Evolutionary conservation across 2,329 filamentous ascomycete genomes (phyloP).

Genomic region (Coniochaeta sp.): DNA sequence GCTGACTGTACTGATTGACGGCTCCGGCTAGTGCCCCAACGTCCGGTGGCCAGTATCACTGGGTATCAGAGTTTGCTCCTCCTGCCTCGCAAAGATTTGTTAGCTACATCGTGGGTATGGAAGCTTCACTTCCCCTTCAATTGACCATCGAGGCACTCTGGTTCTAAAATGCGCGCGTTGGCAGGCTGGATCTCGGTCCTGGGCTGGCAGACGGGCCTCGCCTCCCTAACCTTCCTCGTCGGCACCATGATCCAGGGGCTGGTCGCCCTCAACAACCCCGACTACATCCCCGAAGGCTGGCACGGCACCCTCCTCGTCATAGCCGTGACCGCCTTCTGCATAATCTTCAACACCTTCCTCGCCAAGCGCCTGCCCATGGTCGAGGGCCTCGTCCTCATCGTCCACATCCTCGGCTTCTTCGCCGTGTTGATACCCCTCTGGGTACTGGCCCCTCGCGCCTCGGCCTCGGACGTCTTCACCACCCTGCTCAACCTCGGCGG

Average conservation of each 20-base stretch:
- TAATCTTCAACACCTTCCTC: constrained; percentile 42
- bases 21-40: constrained; percentile 30
- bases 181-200: constrained; percentile 39
- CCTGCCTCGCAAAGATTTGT: constrained; percentile 39
- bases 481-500: constrained; percentile 39
- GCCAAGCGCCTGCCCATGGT: constrained; percentile 37
- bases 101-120: constrained; percentile 42
- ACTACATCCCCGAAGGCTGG: constrained; percentile 32
- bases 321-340: constrained; percentile 34
- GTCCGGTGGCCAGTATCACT: constrained; percentile 52
- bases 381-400: constrained; percentile 39
- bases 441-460: constrained; percentile 15
- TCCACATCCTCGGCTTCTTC: constrained; percentile 28
- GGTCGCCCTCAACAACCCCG: constrained; percentile 28
- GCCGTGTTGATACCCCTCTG: constrained; percentile 18
- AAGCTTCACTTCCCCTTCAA: background rate
- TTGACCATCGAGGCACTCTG: background rate
- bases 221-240: constrained; percentile 31
- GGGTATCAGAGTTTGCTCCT: constrained; percentile 47
- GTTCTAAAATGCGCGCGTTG: background rate
- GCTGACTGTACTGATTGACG: background rate
- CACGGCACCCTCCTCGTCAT: constrained; percentile 42
- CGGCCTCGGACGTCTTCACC: constrained; percentile 28
- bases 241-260: constrained; percentile 40
- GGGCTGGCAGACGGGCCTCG: constrained; percentile 34